Base-by-base conservation (phyloP, 2,329 filamentous ascomycete genomes). In the Venturia oleaginea region DNA sequence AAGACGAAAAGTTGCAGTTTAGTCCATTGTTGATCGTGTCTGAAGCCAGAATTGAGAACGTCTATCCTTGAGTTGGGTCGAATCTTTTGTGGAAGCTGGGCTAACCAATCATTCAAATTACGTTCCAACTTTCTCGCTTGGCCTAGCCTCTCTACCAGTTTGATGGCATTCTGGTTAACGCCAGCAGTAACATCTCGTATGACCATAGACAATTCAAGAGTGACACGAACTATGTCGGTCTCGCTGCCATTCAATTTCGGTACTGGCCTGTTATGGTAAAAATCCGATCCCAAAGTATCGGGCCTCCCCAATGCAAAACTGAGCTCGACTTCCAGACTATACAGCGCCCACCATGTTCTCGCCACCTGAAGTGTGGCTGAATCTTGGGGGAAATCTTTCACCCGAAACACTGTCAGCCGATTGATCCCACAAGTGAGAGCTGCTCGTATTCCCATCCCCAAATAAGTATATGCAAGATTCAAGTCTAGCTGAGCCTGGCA, bases 401-500 rank as follows among this genome's bases (percentile, higher is more conserved):
- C 27, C 27, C 48, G 42, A 38, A 62, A 62, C 1, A 62, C 27
- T n/a, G 42, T 59, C 17, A 79, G 74, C 10, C 79, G 73, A 62
- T 81, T 81, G 64, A 80, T 77, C 6, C 79, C 79, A 63, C 78
- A 79, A 2, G 79, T 77, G 15, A 81, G 68, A 13, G 78, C 77
- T 5, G 77, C 81, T 51, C 79, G 76, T 11, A 80, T 75, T 1
- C 79, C 79, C 27, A 79, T 73, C 0, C 79, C 79, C 11, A 80
- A 74, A 63, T 80, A 81, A 70, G 80, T 79, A 63, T 81, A 81
- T 4, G 79, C 76, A 67, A 72, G 71, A 65, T 81, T 78, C 6
- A 78, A 77, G 61, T 80, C 80, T 4, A 81, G 71, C 65, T 81
- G 78, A 61, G 81, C 80, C 65, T 81, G 79, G 66, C 78, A 81